Percentiles rank a stretch among this genome's conserved stretches.
Evolutionary conservation across 768 basidiomycete genomes (phyloP).

Genomic region (Phylloporus scabripes): DNA sequence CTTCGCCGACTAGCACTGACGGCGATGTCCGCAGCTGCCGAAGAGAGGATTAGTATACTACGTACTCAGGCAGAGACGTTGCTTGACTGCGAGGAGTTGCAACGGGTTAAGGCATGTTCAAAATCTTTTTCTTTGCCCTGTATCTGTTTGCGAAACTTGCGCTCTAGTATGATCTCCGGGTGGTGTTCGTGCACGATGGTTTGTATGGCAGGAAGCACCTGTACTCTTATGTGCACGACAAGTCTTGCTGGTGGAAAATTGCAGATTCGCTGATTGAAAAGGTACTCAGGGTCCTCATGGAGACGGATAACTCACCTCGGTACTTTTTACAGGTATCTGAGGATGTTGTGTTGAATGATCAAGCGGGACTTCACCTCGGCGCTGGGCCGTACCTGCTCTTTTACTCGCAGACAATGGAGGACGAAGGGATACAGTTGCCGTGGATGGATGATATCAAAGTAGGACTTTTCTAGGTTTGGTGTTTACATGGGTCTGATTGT

Average conservation of each 20-base stretch:
- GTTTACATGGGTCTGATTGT: not conserved
- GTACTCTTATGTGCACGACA: conserved; percentile 66
- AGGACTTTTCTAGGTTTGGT: not conserved
- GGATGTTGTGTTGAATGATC: conserved; percentile 61
- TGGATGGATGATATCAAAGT: conserved; percentile 31
- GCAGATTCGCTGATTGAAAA: conserved; percentile 64
- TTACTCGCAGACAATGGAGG: conserved; percentile 42
- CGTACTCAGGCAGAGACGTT: conserved; percentile 40
- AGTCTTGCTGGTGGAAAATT: conserved; percentile 76
- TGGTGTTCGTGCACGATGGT: conserved; percentile 73
- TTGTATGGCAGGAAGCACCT: conserved; percentile 71
- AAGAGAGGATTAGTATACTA: conserved; percentile 42
- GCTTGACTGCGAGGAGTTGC: conserved; percentile 62
- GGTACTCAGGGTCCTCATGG: conserved; percentile 30
- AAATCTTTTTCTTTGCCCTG: not conserved
- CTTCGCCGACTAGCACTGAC: not conserved
- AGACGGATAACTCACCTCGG: not conserved
- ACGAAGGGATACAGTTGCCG: conserved; percentile 14
- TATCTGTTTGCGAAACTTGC: not conserved
- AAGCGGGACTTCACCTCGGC: conserved; percentile 64
- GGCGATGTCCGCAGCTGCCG: conserved; percentile 40
- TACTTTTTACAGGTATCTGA: conserved; percentile 55
- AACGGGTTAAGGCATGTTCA: conserved; percentile 47
- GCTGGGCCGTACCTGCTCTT: conserved; percentile 78
- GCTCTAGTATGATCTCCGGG: conserved; percentile 71